phyloP scores from a whole-genome alignment of 148 eudicot genomes.

The Agrostemma githago region DNA sequence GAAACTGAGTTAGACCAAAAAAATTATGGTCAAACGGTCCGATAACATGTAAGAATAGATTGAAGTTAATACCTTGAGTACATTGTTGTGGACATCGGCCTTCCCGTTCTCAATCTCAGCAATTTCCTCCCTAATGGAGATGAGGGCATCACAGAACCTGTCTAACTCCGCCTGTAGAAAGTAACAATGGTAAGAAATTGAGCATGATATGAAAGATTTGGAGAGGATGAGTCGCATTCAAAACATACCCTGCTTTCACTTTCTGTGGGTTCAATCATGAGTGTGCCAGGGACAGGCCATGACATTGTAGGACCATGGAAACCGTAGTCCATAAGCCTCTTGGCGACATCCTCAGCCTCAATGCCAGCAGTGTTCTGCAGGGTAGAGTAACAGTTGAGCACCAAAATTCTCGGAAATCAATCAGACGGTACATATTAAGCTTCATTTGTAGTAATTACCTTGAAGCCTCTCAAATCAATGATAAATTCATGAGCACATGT shows the following conservation, averaged over 20 bases:
- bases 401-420: constrained; percentile 1
- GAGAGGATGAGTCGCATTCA: constrained; percentile 1
- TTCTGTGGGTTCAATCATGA: constrained; percentile 99
- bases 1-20: background rate
- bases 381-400: constrained; percentile 23
- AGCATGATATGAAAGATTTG: background rate
- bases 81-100: constrained; percentile 77
- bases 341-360: constrained; percentile 96
- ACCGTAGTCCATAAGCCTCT: constrained; percentile 97
- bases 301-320: constrained; percentile 99
- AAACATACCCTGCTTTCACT: constrained; percentile 91
- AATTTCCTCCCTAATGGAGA: constrained; percentile 94
- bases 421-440: background rate
- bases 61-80: constrained; percentile 64
- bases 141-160: constrained; percentile 90
- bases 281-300: constrained; percentile 99
- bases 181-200: constrained; percentile 14
- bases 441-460: constrained; percentile 40
- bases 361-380: constrained; percentile 84
- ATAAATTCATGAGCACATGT: constrained; percentile 97
- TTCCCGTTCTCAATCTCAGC: constrained; percentile 83
- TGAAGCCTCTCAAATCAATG: constrained; percentile 82
- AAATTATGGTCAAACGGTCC: background rate
- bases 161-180: constrained; percentile 76
- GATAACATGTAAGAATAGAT: background rate